Conservation (phyloP, 1,284 basidiomycete genomes). For the Heterobasidion irregulare region DNA sequence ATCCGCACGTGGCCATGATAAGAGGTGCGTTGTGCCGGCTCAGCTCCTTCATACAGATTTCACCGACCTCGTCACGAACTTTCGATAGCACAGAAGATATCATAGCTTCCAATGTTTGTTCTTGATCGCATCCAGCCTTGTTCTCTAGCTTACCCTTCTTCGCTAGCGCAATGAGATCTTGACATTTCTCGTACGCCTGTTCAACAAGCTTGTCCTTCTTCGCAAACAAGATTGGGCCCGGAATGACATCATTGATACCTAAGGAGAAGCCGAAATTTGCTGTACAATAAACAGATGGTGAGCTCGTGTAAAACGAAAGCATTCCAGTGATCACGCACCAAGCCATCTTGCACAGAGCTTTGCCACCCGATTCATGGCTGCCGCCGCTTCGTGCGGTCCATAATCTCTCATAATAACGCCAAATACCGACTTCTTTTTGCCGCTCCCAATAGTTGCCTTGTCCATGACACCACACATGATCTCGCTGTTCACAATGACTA, state of each 20-base stretch:
- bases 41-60: slow-evolving; percentile 97
- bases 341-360: slow-evolving; percentile 96
- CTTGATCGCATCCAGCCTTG: slow-evolving; percentile 94
- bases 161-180: slow-evolving; percentile 82
- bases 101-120: slow-evolving; percentile 92
- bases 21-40: slow-evolving; percentile 95
- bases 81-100: slow-evolving; percentile 92
- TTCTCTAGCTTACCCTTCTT: slow-evolving; percentile 93
- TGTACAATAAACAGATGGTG: slow-evolving; percentile 19
- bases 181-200: slow-evolving; percentile 84
- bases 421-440: slow-evolving; percentile 99
- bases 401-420: slow-evolving; percentile 98
- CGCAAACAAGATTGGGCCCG: slow-evolving; percentile 73
- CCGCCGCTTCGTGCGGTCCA: slow-evolving; percentile 89
- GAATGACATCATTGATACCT: slow-evolving; percentile 98
- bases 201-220: slow-evolving; percentile 89
- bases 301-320: background rate
- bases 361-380: slow-evolving; percentile 94
- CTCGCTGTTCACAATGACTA: slow-evolving; percentile 96
- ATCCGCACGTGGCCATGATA: slow-evolving; percentile 99
- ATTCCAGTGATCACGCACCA: slow-evolving; percentile 36
- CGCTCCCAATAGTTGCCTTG: slow-evolving; percentile 96
- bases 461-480: slow-evolving; percentile 99
- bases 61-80: slow-evolving; percentile 93
- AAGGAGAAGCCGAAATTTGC: slow-evolving; percentile 98